Percentiles rank a stretch among this genome's conserved stretches.
Evolutionary conservation across 1,284 basidiomycete genomes (phyloP).

Genomic region (Inonotus hispidus): DNA sequence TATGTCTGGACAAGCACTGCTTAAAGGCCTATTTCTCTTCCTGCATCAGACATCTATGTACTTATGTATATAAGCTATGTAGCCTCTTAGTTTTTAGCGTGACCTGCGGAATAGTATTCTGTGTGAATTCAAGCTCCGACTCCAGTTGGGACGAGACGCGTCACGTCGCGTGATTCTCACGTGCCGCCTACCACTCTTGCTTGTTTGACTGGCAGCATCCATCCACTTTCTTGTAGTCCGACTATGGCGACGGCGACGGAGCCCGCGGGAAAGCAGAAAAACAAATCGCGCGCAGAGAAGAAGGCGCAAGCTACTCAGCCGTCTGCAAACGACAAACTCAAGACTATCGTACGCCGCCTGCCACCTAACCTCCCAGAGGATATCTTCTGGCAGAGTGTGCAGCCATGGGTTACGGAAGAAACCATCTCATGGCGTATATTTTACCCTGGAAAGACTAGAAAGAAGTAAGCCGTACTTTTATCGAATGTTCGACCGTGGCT

Average conservation of each 20-base stretch:
- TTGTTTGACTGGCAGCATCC: too few species aligned
- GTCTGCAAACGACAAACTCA: conserved; percentile 55
- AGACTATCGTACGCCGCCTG: conserved; percentile 83
- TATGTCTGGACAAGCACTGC: too few species aligned
- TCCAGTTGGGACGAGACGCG: too few species aligned
- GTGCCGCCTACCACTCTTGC: too few species aligned
- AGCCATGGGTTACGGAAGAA: conserved; percentile 77
- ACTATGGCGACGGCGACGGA: not conserved
- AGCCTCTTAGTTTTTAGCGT: too few species aligned
- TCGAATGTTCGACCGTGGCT: not conserved
- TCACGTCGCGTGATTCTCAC: too few species aligned
- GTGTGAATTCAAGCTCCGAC: too few species aligned
- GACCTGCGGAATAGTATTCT: too few species aligned
- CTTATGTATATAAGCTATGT: too few species aligned
- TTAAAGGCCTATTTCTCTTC: too few species aligned
- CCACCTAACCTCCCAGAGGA: conserved; percentile 91
- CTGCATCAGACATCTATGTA: too few species aligned
- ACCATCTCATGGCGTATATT: conserved; percentile 64
- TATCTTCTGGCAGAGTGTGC: conserved; percentile 90
- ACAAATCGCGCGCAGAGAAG: conserved; percentile 6
- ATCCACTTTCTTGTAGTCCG: too few species aligned
- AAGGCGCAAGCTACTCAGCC: not conserved
- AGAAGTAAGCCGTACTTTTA: conserved; percentile 48
- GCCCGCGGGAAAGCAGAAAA: not conserved
- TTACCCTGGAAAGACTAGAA: conserved; percentile 64